Base-by-base conservation (phyloP, 2,329 filamentous ascomycete species). In the Plenodomus tracheiphilus region DNA sequence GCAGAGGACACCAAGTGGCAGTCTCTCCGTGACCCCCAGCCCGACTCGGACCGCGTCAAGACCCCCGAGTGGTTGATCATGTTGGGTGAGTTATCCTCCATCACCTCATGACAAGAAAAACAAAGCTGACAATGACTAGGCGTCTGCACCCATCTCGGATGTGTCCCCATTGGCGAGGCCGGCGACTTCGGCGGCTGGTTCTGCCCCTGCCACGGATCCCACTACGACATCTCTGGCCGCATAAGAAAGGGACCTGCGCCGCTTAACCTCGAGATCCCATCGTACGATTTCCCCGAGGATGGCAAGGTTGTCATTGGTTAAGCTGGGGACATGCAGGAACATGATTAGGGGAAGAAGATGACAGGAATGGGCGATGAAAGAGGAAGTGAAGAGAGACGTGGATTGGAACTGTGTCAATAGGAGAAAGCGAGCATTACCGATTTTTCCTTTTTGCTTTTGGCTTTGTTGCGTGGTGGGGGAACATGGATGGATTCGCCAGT, bases 111-210 rank as follows among this genome's bases (percentile, higher is more conserved):
- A 21, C 16, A 21, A 20, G 34, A 32, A 43, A 41, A 19, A 25
- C 41, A 52, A 19, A 16, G 28, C 68, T 75, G 60, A 74, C 55
- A 51, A 20, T 18, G 6, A 41, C 51, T 59, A 93, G 90, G 91
- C 79, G 93, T 99, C 78, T 99, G 94, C 88, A 99, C 94, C 71
- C 94, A 99, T 79, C 82, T 99, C 73, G 94, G 94, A 79, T 99
- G 94, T 85, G 94, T 99, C 66, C 94, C 94, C 73, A 99, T 99
- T 70, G 94, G 95, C 71, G 94, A 99, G 82, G 91, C 94, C 60
- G 94, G 94, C 76, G 95, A 99, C 79, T 99, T 82, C 71, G 94
- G 94, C 75, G 94, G 94, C 74, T 99, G 94, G 94, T 99, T 99
- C 88, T 99, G 94, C 83, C 94, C 94, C 62, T 99, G 94, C 89